Percentiles rank a stretch among this genome's conserved stretches.
Conservation (phyloP, 495 filamentous ascomycete species). For the Penicillium desertorum region DNA sequence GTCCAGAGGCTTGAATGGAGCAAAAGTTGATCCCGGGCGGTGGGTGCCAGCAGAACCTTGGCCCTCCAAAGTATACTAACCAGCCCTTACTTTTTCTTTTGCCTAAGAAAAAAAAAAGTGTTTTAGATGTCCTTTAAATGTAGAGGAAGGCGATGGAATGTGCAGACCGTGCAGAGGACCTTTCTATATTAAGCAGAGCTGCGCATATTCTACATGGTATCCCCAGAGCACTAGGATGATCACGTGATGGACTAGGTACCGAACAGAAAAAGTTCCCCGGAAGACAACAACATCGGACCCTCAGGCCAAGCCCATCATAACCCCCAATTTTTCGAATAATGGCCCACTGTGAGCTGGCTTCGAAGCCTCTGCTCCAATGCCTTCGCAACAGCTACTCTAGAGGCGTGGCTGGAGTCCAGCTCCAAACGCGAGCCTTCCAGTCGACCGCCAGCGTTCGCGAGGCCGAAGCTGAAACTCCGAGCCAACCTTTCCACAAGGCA, state of each 20-base stretch:
- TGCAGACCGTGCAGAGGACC: too few species aligned
- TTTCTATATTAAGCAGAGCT: too few species aligned
- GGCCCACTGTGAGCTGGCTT: constrained; percentile 68
- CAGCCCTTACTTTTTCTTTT: neutral
- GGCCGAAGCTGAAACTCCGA: constrained; percentile 38
- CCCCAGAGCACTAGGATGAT: neutral
- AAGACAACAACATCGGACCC: constrained; percentile 29
- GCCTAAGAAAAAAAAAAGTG: too few species aligned
- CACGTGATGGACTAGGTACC: neutral
- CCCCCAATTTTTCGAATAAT: constrained; percentile 44
- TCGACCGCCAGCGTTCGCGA: constrained; percentile 40
- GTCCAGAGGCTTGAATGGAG: constrained; percentile 24
- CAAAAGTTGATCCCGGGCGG: constrained; percentile 44
- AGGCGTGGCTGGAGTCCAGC: constrained; percentile 33
- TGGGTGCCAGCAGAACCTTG: constrained; percentile 41
- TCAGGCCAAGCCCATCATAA: constrained; percentile 21
- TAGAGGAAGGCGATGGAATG: too few species aligned
- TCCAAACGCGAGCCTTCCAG: constrained; percentile 42
- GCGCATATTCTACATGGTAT: too few species aligned
- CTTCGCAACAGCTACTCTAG: constrained; percentile 51
- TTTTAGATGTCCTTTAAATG: too few species aligned
- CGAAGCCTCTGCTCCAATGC: constrained; percentile 64
- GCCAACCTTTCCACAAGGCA: constrained; percentile 38
- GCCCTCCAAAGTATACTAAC: constrained; percentile 13
- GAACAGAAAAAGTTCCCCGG: constrained; percentile 44